A percentile compares a stretch with the other conserved stretches of the same genome.
Evolutionary conservation across 2,329 filamentous ascomycete species (phyloP).

Genomic region (Sporothrix phasma): DNA sequence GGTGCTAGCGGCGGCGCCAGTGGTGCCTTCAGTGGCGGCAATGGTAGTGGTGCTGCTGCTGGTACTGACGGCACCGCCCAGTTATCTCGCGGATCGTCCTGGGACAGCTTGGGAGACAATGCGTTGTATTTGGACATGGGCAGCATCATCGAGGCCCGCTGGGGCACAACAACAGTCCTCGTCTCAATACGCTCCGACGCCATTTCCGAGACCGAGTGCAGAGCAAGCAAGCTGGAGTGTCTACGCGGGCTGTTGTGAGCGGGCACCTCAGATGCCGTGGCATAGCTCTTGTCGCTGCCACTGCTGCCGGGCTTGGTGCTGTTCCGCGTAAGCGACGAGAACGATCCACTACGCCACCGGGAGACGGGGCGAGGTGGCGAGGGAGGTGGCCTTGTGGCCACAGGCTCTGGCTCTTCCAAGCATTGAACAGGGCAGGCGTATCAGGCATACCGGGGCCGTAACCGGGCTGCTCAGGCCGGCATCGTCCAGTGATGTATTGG

Average conservation of each 20-base stretch:
- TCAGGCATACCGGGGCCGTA: slow-evolving; percentile 16
- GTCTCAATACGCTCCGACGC: neutral
- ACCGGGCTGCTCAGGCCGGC: slow-evolving; percentile 1
- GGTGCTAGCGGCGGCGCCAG: neutral
- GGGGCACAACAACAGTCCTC: neutral
- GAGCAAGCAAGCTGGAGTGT: slow-evolving; percentile 9
- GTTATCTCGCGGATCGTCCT: neutral
- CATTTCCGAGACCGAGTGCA: neutral
- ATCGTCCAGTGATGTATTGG: neutral
- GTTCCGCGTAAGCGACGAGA: neutral
- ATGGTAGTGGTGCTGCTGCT: neutral
- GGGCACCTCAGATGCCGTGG: slow-evolving; percentile 10
- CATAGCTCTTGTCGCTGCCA: neutral
- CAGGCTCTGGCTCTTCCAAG: slow-evolving; percentile 15
- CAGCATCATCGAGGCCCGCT: neutral
- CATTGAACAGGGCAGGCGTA: slow-evolving; percentile 20
- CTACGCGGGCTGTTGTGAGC: slow-evolving; percentile 19
- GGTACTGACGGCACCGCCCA: neutral
- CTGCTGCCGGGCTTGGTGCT: neutral
- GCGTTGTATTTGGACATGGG: slow-evolving; percentile 9
- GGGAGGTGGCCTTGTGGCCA: neutral
- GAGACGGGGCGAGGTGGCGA: neutral
- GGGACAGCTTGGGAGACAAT: neutral
- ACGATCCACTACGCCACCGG: neutral
- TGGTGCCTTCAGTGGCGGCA: neutral